Base-by-base conservation (phyloP, 176 grass and related monocot species). In the Cenchrus americanus region DNA sequence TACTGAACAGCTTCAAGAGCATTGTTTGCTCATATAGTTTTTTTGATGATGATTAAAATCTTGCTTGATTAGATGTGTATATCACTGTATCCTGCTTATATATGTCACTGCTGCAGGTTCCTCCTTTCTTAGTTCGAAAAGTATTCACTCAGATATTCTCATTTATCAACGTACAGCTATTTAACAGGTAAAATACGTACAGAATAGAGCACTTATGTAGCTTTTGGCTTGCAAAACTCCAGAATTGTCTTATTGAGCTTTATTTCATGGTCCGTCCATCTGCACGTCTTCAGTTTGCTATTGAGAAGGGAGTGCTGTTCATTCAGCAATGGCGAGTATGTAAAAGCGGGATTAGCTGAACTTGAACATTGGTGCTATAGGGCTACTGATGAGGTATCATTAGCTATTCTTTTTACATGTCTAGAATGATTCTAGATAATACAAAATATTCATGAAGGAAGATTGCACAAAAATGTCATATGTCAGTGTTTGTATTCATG, bases 131-230 rank as follows among this genome's bases (percentile, higher is more conserved):
- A 87, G 96, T 99, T 47, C 76, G 93, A 80, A 99, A 99, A 82
- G 91, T 99, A 64, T 99, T 99, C 87, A 91, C 90, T 85, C 96
- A 96, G 84, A 99, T 99, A 94, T 99, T 96, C 85, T 95, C 96
- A 53, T 99, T 92, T 90, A 96, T 99, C 66, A 99, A 99, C 8
- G 96, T 99, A 76, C 93, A 96, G 55, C 79, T 99, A 82, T 99
- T 99, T 89, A 99, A 99, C 83, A 99, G 96, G 93, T 96, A 88
- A 80, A 86, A 32, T 62, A 58, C 69, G 68, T 73, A 75, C 69
- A 65, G 55, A 30, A 13, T 21, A 62, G 8, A 44, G 5, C 58
- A 82, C 10, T 10, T 75, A 55, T 71, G 51, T 86, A 22, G 69
- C 52, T 41, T 41, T 27, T 68, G 46, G n/a, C 26, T 80, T 62